Conservation (phyloP, 2,329 filamentous ascomycete genomes). For the Colletotrichum chlorophyti region DNA sequence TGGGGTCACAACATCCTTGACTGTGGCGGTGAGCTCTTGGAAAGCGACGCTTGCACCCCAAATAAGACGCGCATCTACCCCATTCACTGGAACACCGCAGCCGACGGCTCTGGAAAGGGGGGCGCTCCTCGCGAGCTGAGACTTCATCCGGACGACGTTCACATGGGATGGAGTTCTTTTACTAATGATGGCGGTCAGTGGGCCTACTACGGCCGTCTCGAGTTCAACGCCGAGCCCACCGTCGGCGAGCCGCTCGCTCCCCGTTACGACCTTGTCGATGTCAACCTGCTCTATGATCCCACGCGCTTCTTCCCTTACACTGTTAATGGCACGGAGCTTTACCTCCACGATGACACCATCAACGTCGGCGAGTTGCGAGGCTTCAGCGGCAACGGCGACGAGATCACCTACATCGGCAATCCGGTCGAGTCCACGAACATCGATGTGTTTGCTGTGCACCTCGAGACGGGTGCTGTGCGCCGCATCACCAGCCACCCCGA, state of each 20-base stretch:
- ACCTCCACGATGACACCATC: slow-evolving; percentile 39
- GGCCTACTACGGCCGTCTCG: slow-evolving; percentile 44
- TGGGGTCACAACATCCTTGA: slow-evolving; percentile 43
- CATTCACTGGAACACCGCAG: slow-evolving; percentile 42
- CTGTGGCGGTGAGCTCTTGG: slow-evolving; percentile 41
- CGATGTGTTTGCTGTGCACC: slow-evolving; percentile 49
- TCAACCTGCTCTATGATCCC: slow-evolving; percentile 41
- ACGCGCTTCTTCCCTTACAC: slow-evolving; percentile 31
- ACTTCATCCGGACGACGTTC: slow-evolving; percentile 51
- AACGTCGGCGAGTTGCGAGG: slow-evolving; percentile 51
- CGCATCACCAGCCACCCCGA: slow-evolving; percentile 51
- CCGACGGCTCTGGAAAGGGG: slow-evolving; percentile 40
- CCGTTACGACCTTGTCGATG: slow-evolving; percentile 48
- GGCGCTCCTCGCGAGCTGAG: slow-evolving; percentile 48
- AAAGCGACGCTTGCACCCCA: slow-evolving; percentile 43
- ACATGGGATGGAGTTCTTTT: slow-evolving; percentile 50
- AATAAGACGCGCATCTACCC: slow-evolving; percentile 46
- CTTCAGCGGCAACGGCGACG: slow-evolving; percentile 48
- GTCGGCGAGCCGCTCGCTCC: slow-evolving; percentile 37
- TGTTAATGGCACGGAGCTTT: slow-evolving; percentile 35
- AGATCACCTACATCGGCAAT: slow-evolving; percentile 49
- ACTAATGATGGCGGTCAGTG: slow-evolving; percentile 33
- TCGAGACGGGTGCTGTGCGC: slow-evolving; percentile 46
- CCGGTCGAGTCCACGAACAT: slow-evolving; percentile 50
- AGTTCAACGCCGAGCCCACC: slow-evolving; percentile 45